phyloP scores from a whole-genome alignment of 2,329 filamentous ascomycete genomes.

The Aspergillus udagawae region DNA sequence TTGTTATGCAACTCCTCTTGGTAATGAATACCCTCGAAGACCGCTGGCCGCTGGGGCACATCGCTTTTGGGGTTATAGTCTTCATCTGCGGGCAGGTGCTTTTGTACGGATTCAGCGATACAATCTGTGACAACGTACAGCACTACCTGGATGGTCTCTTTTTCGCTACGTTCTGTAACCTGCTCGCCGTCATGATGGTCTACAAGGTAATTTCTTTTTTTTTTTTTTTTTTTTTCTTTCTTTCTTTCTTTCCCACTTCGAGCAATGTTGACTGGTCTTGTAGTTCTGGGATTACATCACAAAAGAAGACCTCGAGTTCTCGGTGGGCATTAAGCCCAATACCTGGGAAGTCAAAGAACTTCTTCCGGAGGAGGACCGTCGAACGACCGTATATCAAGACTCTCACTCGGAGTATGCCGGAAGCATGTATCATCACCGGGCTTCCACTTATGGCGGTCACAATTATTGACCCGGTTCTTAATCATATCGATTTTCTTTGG shows the following conservation, averaged over 20 bases:
- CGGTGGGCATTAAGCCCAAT: slow-evolving; percentile 88
- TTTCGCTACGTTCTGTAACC: slow-evolving; percentile 88
- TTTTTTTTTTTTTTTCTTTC: slow-evolving; percentile 17
- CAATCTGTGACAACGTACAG: slow-evolving; percentile 76
- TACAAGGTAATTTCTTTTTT: slow-evolving; percentile 69
- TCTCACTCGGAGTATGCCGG: slow-evolving; percentile 42
- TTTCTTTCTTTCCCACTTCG: slow-evolving; percentile 1
- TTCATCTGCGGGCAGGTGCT: slow-evolving; percentile 90
- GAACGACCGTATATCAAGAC: slow-evolving; percentile 68
- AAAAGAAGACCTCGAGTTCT: slow-evolving; percentile 96
- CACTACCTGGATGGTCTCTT: slow-evolving; percentile 95
- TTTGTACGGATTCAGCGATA: slow-evolving; percentile 81
- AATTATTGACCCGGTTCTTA: slow-evolving; percentile 25
- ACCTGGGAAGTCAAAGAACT: slow-evolving; percentile 98
- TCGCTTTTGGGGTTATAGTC: slow-evolving; percentile 84
- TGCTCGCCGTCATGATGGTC: slow-evolving; percentile 97
- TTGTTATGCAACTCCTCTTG: slow-evolving; percentile 81
- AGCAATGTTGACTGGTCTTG: not conserved
- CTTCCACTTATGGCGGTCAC: slow-evolving; percentile 35
- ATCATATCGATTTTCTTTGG: not conserved
- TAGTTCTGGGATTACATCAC: slow-evolving; percentile 99
- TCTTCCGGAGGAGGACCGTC: slow-evolving; percentile 73
- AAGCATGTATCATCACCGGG: slow-evolving; percentile 41
- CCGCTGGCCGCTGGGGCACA: slow-evolving; percentile 90
- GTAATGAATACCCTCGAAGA: slow-evolving; percentile 89